A percentile compares a stretch with the other conserved stretches of the same genome.
Conservation (phyloP, 2,329 filamentous ascomycete genomes). For the Beauveria bassiana region DNA sequence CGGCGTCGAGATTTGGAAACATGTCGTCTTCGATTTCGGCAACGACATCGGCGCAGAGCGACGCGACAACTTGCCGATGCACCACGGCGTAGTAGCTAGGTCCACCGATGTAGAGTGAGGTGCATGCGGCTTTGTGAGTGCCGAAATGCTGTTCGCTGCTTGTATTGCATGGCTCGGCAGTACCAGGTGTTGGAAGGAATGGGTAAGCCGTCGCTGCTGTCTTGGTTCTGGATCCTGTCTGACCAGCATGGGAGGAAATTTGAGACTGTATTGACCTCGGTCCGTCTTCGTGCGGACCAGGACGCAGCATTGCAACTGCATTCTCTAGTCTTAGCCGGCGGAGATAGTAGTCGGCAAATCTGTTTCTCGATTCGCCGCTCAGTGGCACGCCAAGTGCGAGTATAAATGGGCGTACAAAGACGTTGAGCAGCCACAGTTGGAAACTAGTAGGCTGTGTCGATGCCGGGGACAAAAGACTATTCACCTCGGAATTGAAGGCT, state of each 20-base stretch:
- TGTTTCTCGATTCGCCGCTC: too few relatives aligned
- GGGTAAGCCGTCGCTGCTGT: background rate
- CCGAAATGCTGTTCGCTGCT: background rate
- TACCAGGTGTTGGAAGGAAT: background rate
- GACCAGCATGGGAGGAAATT: background rate
- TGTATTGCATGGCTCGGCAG: background rate
- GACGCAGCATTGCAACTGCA: background rate
- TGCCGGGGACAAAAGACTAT: background rate
- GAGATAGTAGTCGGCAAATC: background rate
- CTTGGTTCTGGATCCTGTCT: background rate
- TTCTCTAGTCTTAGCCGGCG: background rate
- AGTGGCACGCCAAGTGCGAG: slow-evolving; percentile 34
- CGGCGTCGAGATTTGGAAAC: slow-evolving; percentile 12
- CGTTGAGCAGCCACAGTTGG: slow-evolving; percentile 14
- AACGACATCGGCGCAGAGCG: slow-evolving; percentile 11
- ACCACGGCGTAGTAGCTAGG: slow-evolving; percentile 10
- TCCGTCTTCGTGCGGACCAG: background rate
- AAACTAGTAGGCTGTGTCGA: slow-evolving; percentile 6
- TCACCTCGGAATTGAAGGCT: background rate
- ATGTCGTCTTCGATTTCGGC: slow-evolving; percentile 11
- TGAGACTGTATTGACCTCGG: too few relatives aligned
- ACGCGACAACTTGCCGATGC: slow-evolving; percentile 8
- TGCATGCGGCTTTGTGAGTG: background rate
- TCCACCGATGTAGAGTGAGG: slow-evolving; percentile 3
- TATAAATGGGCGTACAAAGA: slow-evolving; percentile 13